phyloP scores from a whole-genome alignment of 768 basidiomycete species.

The Kwoniella heveanensis region DNA sequence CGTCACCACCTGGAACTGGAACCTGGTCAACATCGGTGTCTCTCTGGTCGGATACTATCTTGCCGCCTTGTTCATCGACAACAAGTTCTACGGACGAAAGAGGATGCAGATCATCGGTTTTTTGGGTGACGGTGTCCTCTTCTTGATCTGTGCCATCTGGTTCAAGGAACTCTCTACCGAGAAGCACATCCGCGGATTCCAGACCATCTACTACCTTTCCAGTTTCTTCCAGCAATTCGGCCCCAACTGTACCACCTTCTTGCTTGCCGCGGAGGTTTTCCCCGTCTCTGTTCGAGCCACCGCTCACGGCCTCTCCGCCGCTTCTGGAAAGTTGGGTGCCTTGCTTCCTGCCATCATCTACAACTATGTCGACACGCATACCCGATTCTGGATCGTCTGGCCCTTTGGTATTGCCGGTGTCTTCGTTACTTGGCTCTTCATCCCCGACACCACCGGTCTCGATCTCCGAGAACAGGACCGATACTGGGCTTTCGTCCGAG shows the following conservation, averaged over 20 bases:
- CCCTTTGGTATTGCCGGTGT: conserved; percentile 57
- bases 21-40: conserved; percentile 58
- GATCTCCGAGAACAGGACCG: conserved; percentile 59
- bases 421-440: conserved; percentile 46
- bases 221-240: conserved; percentile 58
- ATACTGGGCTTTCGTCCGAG: conserved; percentile 56
- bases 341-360: conserved; percentile 57
- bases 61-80: conserved; percentile 57
- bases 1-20: conserved; percentile 57
- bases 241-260: conserved; percentile 56
- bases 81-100: conserved; percentile 57
- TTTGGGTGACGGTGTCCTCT: conserved; percentile 53
- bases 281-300: conserved; percentile 58
- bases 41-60: conserved; percentile 58
- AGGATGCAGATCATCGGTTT: conserved; percentile 57
- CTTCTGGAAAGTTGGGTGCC: conserved; percentile 58
- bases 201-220: conserved; percentile 57
- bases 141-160: conserved; percentile 52
- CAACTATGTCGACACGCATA: conserved; percentile 54
- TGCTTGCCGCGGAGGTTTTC: conserved; percentile 59
- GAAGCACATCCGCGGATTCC: conserved; percentile 56
- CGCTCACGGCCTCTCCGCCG: conserved; percentile 56
- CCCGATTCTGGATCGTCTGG: conserved; percentile 57
- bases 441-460: conserved; percentile 58
- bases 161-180: conserved; percentile 48